Evolutionary conservation across 306 rosid species (phyloP).

Genomic region (Vigna trinervia): DNA sequence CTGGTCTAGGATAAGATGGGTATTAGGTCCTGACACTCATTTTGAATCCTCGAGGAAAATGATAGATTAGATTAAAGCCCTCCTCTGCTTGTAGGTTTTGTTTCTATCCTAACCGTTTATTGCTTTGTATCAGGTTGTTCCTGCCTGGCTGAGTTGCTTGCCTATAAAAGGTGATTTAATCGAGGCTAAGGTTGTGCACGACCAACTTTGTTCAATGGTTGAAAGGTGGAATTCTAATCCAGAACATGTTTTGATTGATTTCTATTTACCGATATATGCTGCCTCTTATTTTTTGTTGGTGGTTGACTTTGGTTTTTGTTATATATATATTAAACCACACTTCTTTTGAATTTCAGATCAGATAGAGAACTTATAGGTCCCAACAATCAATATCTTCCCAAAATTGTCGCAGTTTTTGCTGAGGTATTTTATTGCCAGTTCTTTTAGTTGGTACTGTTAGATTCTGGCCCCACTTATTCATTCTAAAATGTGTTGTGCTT

Average conservation of each 20-base stretch:
- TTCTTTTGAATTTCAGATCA: slow-evolving; percentile 57
- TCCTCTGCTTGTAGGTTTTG: slow-evolving; percentile 8
- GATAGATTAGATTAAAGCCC: slow-evolving; percentile 12
- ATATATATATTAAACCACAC: not conserved
- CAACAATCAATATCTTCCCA: slow-evolving; percentile 74
- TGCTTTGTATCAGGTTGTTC: slow-evolving; percentile 60
- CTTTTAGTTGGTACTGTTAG: slow-evolving; percentile 7
- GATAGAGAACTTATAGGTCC: slow-evolving; percentile 73
- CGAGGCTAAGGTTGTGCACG: slow-evolving; percentile 78
- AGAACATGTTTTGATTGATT: slow-evolving; percentile 27
- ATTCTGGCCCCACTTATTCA: slow-evolving; percentile 13
- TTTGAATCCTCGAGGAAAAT: slow-evolving; percentile 16
- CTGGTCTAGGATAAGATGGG: not conserved
- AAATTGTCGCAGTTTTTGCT: slow-evolving; percentile 72
- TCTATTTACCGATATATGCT: slow-evolving; percentile 14
- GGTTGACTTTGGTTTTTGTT: not conserved
- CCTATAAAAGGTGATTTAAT: slow-evolving; percentile 78
- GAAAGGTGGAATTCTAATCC: slow-evolving; percentile 60
- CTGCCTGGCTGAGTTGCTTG: slow-evolving; percentile 78
- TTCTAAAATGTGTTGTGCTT: slow-evolving; percentile 10
- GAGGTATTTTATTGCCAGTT: slow-evolving; percentile 54
- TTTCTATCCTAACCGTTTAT: slow-evolving; percentile 31
- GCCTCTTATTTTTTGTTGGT: not conserved
- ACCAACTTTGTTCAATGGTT: slow-evolving; percentile 75
- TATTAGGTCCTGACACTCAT: not conserved